Evolutionary conservation across 2,329 filamentous ascomycete species (phyloP), one percentile per base, ranked within the genome.

Genomic region (Penicillium sp.): DNA sequence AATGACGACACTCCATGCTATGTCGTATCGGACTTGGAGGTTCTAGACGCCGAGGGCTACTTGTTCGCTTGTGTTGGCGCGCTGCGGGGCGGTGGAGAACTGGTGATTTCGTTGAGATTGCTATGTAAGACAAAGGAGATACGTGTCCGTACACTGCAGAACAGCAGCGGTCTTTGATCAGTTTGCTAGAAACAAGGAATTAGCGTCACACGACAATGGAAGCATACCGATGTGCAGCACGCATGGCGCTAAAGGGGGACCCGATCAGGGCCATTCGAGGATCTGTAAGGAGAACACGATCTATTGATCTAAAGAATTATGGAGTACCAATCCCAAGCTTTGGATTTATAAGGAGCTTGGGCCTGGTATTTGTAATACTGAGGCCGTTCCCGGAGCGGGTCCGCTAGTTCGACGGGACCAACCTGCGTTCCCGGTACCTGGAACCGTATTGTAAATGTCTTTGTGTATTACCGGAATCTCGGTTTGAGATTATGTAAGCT

Each of bases 51-150:
- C 57, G 52, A 51, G 45, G 33, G 50, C 35, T 29, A 37, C 35
- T 21, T 46, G n/a, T 57, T 62, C 60, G 60, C 57, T 60, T 62
- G 57, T 60, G 57, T 62, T 62, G 55, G 39, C 57, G 60, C 60
- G 60, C 44, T 62, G 60, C 55, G 60, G 60, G 60, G 60, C 57
- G 16, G 59, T 57, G 59, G 57, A 42, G 44, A 53, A 16, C 35
- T 53, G 27, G 49, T 57, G 45, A 14, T 43, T 26, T 14, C 11
- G 43, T 48, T 48, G 33, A 48, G 35, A 19, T 19, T 39, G 31
- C 29, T 16, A 29, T 29, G 27, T 7, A 25, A 27, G 21, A 33
- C 45, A 37, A 31, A 19, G 19, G 43, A 45, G 14, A 25, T 3
- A 51, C 16, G 33, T n/a, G 16, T 37, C n/a, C 33, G 16, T 35